A percentile compares a stretch with the other conserved stretches of the same genome.
Evolutionary conservation across 1,284 basidiomycete genomes (phyloP).

Genomic region (Microbotryomycetes sp.): DNA sequence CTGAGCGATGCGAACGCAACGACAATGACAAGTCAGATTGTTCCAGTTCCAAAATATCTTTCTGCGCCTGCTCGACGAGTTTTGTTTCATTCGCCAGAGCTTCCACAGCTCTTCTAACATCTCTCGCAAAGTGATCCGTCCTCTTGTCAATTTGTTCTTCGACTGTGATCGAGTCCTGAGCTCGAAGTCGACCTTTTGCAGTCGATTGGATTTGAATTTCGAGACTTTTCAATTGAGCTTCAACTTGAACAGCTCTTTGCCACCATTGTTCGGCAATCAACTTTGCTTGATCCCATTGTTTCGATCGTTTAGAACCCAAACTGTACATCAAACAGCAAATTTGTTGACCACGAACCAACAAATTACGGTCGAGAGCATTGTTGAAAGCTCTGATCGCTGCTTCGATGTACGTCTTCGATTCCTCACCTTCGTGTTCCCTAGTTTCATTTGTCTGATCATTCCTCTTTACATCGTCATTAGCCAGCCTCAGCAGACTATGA

Average conservation of each 20-base stretch:
- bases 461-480: not conserved
- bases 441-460: not conserved
- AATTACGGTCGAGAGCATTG: not conserved
- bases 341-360: not conserved
- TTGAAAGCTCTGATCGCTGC: not conserved
- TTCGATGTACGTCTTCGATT: not conserved
- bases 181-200: no score
- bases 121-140: not conserved
- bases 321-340: not conserved
- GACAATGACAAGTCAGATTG: no score
- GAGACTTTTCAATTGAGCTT: not conserved
- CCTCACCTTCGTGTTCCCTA: not conserved
- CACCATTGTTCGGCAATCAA: conserved; percentile 2
- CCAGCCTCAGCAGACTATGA: conserved; percentile 20
- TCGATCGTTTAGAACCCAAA: not conserved
- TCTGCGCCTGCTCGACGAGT: not conserved
- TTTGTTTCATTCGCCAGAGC: not conserved
- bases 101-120: not conserved
- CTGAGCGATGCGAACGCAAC: no score
- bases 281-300: not conserved
- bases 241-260: not conserved
- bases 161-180: no score
- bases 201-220: no score
- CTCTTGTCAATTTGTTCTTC: not conserved
- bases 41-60: not conserved